phyloP scores from a whole-genome alignment of 2,329 filamentous ascomycete species.

The Penicillium sp. region DNA sequence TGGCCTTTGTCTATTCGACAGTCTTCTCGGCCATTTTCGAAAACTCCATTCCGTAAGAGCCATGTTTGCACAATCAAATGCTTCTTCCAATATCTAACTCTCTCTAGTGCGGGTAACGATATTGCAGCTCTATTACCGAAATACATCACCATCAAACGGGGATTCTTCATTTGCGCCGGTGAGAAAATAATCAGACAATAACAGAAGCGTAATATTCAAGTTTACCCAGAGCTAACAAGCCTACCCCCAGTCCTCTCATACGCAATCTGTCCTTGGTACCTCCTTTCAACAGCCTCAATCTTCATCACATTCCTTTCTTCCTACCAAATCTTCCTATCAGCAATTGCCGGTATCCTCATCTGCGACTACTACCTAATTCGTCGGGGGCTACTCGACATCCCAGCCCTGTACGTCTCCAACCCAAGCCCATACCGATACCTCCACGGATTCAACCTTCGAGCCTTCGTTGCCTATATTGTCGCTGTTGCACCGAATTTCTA shows the following conservation, averaged over 20 bases:
- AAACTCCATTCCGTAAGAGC: conserved; percentile 37
- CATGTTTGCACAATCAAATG: too few relatives aligned
- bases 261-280: conserved; percentile 42
- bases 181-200: neutral
- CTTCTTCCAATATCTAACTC: neutral
- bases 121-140: conserved; percentile 41
- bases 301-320: conserved; percentile 45
- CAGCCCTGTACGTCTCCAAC: conserved; percentile 35
- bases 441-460: conserved; percentile 38
- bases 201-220: too few relatives aligned
- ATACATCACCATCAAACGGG: conserved; percentile 42
- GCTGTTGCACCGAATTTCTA: conserved; percentile 45
- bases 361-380: conserved; percentile 46
- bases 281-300: conserved; percentile 34
- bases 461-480: conserved; percentile 36
- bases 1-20: conserved; percentile 44
- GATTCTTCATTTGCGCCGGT: conserved; percentile 41
- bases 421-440: conserved; percentile 36
- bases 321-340: conserved; percentile 42
- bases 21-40: conserved; percentile 49
- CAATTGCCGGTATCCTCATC: conserved; percentile 46
- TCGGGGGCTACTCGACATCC: conserved; percentile 37
- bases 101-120: conserved; percentile 36
- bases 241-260: conserved; percentile 27
- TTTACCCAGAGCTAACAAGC: neutral